A percentile compares a stretch with the other conserved stretches of the same genome.
Evolutionary conservation across 176 grass and related monocot genomes (phyloP).

Genomic region (Carex cristatella): DNA sequence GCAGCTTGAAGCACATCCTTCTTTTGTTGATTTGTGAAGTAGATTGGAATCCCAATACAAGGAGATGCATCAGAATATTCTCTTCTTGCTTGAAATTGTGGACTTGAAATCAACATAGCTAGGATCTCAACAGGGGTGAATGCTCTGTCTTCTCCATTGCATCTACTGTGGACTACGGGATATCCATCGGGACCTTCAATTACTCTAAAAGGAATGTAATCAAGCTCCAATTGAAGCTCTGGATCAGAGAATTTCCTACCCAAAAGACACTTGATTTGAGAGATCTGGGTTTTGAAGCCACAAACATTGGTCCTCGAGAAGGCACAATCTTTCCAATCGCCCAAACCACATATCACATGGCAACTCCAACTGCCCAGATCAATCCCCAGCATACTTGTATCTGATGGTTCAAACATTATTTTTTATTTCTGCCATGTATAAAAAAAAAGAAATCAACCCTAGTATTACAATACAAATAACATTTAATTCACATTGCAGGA

Average conservation of each 20-base stretch:
- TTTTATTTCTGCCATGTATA: no score
- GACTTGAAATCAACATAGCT: not conserved
- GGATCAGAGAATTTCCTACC: conserved; percentile 5
- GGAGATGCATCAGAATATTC: no score
- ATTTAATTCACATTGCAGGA: no score
- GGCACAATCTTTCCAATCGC: no score
- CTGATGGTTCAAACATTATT: no score
- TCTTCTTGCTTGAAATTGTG: no score
- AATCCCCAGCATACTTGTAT: no score
- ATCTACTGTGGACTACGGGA: not conserved
- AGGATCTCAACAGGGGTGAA: not conserved
- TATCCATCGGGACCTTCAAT: not conserved
- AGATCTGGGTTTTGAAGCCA: not conserved
- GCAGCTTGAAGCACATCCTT: not conserved
- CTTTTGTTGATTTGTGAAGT: conserved; percentile 1
- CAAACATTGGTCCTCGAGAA: no score
- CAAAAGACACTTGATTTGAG: not conserved
- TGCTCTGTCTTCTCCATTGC: conserved; percentile 4
- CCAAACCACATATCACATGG: no score
- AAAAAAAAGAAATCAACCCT: no score
- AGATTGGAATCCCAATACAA: not conserved
- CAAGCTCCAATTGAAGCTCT: not conserved
- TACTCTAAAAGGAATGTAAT: conserved; percentile 11
- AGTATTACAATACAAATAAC: no score
- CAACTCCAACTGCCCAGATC: no score